Evolutionary conservation across 75 land plant genomes (phyloP).

Genomic region (Pinus tabuliformis): DNA sequence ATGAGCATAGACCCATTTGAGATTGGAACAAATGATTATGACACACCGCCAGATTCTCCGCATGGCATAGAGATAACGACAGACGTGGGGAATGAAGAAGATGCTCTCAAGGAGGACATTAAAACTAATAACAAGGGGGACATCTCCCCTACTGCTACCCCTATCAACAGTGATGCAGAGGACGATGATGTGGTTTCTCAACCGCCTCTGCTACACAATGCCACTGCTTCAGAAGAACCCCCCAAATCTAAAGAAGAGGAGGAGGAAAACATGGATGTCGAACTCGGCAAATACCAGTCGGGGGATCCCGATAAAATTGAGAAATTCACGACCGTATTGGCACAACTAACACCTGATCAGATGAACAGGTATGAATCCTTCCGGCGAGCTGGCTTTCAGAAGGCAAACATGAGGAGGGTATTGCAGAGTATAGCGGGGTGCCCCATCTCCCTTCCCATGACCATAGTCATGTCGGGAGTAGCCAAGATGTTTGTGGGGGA

Average conservation of each 20-base stretch:
- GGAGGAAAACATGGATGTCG: not conserved
- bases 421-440: slow-evolving; percentile 82
- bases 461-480: slow-evolving; percentile 93
- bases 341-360: slow-evolving; percentile 87
- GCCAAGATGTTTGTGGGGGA: slow-evolving; percentile 99
- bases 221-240: not conserved
- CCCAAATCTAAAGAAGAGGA: not conserved
- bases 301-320: not conserved
- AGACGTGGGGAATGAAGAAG: not conserved
- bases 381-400: slow-evolving; percentile 88
- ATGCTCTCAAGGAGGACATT: not conserved
- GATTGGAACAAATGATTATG: not conserved
- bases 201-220: not conserved
- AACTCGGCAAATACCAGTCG: not conserved
- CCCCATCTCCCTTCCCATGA: slow-evolving; percentile 87
- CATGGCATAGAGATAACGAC: not conserved
- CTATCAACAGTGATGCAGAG: not conserved
- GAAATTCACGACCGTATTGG: slow-evolving; percentile 55
- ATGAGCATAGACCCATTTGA: slow-evolving; percentile 4
- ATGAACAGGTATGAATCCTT: slow-evolving; percentile 96
- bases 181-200: not conserved
- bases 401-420: slow-evolving; percentile 89
- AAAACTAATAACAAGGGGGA: not conserved
- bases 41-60: not conserved
- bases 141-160: not conserved